Conservation (phyloP, 495 filamentous ascomycete species). For the Cercophora sp. region DNA sequence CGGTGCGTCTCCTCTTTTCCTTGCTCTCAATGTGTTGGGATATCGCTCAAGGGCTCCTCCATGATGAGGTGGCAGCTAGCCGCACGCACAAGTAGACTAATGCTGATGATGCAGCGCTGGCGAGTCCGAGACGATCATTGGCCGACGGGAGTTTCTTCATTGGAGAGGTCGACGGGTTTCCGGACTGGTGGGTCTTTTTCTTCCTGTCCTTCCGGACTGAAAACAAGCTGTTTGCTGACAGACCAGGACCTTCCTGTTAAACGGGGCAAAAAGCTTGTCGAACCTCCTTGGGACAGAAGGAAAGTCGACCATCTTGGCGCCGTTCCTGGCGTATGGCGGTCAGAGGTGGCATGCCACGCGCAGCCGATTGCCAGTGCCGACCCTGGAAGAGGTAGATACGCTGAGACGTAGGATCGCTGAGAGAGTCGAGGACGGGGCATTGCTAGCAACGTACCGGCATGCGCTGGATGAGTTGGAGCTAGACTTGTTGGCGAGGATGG, state of each 20-base stretch:
- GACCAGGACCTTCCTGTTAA: slow-evolving; percentile 29
- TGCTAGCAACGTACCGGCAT: slow-evolving; percentile 19
- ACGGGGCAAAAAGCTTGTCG: slow-evolving; percentile 27
- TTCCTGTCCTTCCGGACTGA: slow-evolving; percentile 27
- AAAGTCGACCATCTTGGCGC: slow-evolving; percentile 17
- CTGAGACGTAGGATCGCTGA: slow-evolving; percentile 15
- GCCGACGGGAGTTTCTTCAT: slow-evolving; percentile 29
- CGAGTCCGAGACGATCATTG: slow-evolving; percentile 24
- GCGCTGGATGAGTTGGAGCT: slow-evolving; percentile 33
- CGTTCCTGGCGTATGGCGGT: slow-evolving; percentile 27
- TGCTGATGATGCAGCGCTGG: slow-evolving; percentile 14
- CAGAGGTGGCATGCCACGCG: slow-evolving; percentile 20
- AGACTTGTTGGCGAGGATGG: slow-evolving; percentile 15
- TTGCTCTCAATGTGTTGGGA: background rate
- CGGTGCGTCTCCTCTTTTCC: slow-evolving; percentile 11
- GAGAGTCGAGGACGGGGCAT: too few species aligned
- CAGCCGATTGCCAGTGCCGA: background rate
- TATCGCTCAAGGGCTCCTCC: too few species aligned
- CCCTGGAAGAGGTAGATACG: background rate
- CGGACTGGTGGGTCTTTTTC: background rate
- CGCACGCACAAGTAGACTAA: too few species aligned
- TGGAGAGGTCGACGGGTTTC: slow-evolving; percentile 4
- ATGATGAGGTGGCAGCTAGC: too few species aligned
- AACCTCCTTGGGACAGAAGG: slow-evolving; percentile 17
- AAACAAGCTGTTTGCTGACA: background rate